Evolutionary conservation across 202 grass and related monocot genomes (phyloP), one percentile per base, ranked within the genome.

Genomic region (Panicum virgatum): DNA sequence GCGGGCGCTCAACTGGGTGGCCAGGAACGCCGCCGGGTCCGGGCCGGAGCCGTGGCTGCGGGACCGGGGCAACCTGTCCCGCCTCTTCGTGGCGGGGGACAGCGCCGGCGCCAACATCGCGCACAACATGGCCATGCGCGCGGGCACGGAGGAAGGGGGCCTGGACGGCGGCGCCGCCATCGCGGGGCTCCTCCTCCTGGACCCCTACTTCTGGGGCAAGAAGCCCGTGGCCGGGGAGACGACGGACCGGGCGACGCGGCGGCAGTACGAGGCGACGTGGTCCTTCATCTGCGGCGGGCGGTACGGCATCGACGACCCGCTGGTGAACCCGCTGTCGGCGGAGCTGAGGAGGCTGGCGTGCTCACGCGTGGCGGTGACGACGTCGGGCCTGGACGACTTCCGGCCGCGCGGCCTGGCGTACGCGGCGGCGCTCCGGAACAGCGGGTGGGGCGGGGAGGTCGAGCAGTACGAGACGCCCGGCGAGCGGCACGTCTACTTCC

Each of bases 201-300:
- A 91, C 66, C 88, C 91, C 0, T 91, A 91, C 72, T 94, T 94
- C 66, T 88, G 85, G 85, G 91, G 91, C 32, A 93, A 83, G 82
- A 4, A 53, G 19, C 88, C 88, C 7, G 85, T 93, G 73, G 82
- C 64, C 23, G 73, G 66, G 67, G 91, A 93, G 88, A 72, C 82
- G 74, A 74, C 78, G 42, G 82, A 88, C 73, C 26, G 32, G 45
- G 34, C 19, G 8, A 22, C 1, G 78, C 81, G 91, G 82, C 72
- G 75, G 11, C n/a, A 32, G 87, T 77, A 82, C 77, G 91, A 93
- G 84, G 61, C 0, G 48, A 79, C 87, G 73, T 93, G 91, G 91
- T 32, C 58, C 1, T 93, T 93, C 77, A 52, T 93, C 59, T 90
- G 82, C 82, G 78, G 26, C 68, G 77, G 87, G 36, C 71, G n/a